Percentiles rank a stretch among this genome's conserved stretches.
These are phyloP conservation scores for Beauveria varroae DNA, from an alignment of 2,329 filamentous ascomycete genomes.

Conservation along the genomic window DNA sequence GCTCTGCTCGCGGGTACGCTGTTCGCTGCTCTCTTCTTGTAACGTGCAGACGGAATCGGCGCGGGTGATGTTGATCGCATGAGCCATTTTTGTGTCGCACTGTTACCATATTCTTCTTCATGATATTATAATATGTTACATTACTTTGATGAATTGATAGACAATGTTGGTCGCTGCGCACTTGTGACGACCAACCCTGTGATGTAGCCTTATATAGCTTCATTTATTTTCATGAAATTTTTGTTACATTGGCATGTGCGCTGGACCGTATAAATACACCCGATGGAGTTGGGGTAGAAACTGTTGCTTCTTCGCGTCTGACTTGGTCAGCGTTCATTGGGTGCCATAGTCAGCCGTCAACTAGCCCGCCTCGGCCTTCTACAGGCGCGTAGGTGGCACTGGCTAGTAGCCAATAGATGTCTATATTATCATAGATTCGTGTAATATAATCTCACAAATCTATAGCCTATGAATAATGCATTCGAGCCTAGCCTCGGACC, in stretches of 20 bases:
- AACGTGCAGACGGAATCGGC: not conserved
- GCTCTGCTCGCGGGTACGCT: not conserved
- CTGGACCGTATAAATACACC: no score
- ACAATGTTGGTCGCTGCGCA: not conserved
- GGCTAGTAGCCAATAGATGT: not conserved
- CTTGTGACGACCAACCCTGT: not conserved
- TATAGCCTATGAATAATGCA: not conserved
- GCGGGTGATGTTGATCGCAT: not conserved
- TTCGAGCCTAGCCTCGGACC: not conserved
- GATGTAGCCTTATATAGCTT: not conserved
- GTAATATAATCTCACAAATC: not conserved
- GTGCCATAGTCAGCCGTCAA: not conserved
- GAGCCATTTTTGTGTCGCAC: slow-evolving; percentile 36
- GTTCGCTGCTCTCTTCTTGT: not conserved
- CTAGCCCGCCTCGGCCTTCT: no score
- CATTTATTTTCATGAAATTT: not conserved
- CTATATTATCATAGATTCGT: no score
- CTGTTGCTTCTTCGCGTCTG: not conserved
- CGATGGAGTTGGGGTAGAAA: not conserved
- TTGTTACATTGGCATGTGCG: not conserved
- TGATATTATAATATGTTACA: not conserved
- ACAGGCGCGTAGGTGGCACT: no score
- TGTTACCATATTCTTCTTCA: not conserved
- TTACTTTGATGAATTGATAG: not conserved
- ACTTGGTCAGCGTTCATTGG: not conserved